A percentile compares a stretch with the other conserved stretches of the same genome.
Conservation (phyloP, 306 rosid species). For the Pyrus pyrifolia region DNA sequence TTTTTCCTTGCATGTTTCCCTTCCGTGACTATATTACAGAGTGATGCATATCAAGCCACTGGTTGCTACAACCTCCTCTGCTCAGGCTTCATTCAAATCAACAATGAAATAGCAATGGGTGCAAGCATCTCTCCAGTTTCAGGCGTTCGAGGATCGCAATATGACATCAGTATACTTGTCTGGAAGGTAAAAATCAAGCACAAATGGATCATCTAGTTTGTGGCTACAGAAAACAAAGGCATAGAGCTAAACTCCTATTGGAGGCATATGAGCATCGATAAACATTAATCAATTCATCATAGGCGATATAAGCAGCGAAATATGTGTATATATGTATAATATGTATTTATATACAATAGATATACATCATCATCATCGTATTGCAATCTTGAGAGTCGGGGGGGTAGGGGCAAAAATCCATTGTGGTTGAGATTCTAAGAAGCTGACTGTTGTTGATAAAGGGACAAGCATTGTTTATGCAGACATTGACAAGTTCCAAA, state of each 20-base stretch:
- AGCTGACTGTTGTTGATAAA: conserved; percentile 13
- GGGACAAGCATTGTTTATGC: neutral
- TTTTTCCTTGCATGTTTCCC: neutral
- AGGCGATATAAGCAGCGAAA: neutral
- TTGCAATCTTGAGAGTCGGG: neutral
- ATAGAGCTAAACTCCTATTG: neutral
- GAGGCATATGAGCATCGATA: neutral
- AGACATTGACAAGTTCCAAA: neutral
- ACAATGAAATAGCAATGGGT: conserved; percentile 87
- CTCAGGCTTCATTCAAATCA: conserved; percentile 94
- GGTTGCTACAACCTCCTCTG: conserved; percentile 99
- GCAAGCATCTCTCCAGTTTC: conserved; percentile 94
- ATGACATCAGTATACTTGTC: conserved; percentile 83
- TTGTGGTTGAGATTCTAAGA: conserved; percentile 26
- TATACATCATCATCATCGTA: neutral
- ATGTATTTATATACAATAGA: neutral
- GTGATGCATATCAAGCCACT: conserved; percentile 99
- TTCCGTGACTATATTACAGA: conserved; percentile 32
- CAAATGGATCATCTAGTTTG: neutral
- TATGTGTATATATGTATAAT: neutral
- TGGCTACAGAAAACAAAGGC: neutral
- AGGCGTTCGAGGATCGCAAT: conserved; percentile 54
- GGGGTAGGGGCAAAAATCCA: conserved; percentile 9
- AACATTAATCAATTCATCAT: neutral
- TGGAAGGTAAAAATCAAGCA: conserved; percentile 75